Evolutionary conservation across 768 basidiomycete species (phyloP), one percentile per base, ranked within the genome.

Genomic region (Macrolepiota albuminosa): DNA sequence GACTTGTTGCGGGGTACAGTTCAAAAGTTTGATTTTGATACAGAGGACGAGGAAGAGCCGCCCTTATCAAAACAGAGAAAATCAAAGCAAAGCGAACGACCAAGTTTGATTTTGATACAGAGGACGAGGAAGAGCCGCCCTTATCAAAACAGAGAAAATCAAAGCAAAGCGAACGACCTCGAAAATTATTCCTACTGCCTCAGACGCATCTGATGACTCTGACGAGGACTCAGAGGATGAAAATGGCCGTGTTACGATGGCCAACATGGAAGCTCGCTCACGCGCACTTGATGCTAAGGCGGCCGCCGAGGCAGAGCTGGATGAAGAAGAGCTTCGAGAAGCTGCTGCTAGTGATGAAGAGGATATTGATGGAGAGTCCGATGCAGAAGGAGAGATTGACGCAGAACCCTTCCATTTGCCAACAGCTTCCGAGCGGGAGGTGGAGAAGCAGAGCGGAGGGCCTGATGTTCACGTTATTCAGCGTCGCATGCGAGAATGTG

Each of bases 211-310:
- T 40, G 82, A 83, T 55, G 79, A 71, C 39, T 80, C 80, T 18
- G 75, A 77, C 45, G 77, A 78, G 10, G 78, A 78, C 6, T 77
- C 76, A 13, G 80, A 80, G n/a, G 77, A 78, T 49, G 80, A 78
- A 8, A 81, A 80, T 47, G 77, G 63, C 13, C 87, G 77, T 54
- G 73, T 87, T 37, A 94, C 91, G 7, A 85, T 85, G 73, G 82
- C 81, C 29, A 94, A 93, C 67, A 91, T 94, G 81, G 92, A 89
- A 63, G 83, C 85, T 40, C 86, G 85, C 31, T 93, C 92, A 48
- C 84, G 84, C 57, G 89, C 89, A 54, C 72, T 93, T 53, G 92
- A 94, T 64, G 85, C 79, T 24, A 75, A 80, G 63, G 85, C 84
- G 6, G 80, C 79, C 29, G 84, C 75, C 11, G 89, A 93, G 58